Evolutionary conservation across 305 asterid genomes (phyloP).

Genomic region (Fraxinus ornus): DNA sequence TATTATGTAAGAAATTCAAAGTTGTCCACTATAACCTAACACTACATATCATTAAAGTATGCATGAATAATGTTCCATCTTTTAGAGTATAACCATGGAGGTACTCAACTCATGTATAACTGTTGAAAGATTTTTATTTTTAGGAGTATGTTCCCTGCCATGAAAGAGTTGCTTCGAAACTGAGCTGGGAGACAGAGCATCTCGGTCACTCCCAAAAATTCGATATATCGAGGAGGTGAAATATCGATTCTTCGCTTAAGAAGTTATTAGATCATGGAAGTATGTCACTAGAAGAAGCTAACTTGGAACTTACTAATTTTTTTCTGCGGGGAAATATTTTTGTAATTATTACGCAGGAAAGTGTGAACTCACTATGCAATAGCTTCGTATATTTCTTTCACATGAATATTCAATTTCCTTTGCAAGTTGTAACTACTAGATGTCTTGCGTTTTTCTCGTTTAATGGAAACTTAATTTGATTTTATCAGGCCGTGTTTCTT

Average conservation of each 20-base stretch:
- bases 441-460: slow-evolving; percentile 22
- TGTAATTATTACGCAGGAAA: slow-evolving; percentile 37
- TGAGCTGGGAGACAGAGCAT: slow-evolving; percentile 92
- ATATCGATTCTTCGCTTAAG: slow-evolving; percentile 20
- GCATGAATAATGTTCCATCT: not conserved
- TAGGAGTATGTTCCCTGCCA: slow-evolving; percentile 90
- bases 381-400: slow-evolving; percentile 25
- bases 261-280: slow-evolving; percentile 25
- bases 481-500: not conserved
- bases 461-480: slow-evolving; percentile 20
- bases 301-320: slow-evolving; percentile 34
- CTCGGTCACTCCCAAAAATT: slow-evolving; percentile 52
- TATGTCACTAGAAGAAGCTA: slow-evolving; percentile 38
- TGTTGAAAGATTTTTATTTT: not conserved
- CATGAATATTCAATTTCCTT: slow-evolving; percentile 19
- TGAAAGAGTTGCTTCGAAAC: slow-evolving; percentile 77
- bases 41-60: not conserved
- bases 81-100: not conserved
- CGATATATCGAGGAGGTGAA: slow-evolving; percentile 63
- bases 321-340: slow-evolving; percentile 31
- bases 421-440: slow-evolving; percentile 37
- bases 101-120: not conserved
- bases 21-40: not conserved
- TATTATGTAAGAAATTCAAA: not conserved
- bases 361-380: slow-evolving; percentile 10